Evolutionary conservation across 176 grass and related monocot species (phyloP), one percentile per base, ranked within the genome.

Genomic region (Raddia distichophylla): DNA sequence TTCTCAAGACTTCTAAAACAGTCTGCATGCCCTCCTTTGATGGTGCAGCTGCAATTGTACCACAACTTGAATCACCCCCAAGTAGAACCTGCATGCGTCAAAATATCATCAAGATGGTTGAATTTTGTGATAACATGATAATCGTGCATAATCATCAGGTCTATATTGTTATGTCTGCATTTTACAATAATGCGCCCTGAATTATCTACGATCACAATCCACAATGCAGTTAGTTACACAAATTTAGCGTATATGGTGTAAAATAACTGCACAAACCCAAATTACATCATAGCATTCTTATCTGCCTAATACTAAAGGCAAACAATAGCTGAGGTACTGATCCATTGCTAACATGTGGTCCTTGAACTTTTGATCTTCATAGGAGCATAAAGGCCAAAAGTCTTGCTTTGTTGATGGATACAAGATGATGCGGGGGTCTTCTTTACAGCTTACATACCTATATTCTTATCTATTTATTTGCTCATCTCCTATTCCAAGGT

Each of bases 1-100:
- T 87, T 79, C 79, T 57, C 77, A 98, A 47, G 64, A 91, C 95
- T 82, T 90, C 79, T 87, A 91, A 78, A 82, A 98, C 79, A 79
- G 88, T 93, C 46, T 84, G 73, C 32, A 93, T 44, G 51, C 86
- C 90, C 69, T 88, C 88, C 63, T 77, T 82, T 77, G 95, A 95
- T 87, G 95, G 92, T 78, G 84, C 45, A 57, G 65, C 15, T 43
- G 76, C 67, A 75, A 4, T 51, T 74, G 60, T 68, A 65, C 83
- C 42, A 48, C 57, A 59, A 84, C 57, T 80, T 78, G 83, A 64
- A 73, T 62, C 48, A 40, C 90, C 84, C 84, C 90, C 92, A 68
- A 95, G 81, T 75, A 98, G 86, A 44, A 95, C 88, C 90, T 98
- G 65, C 72, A 89, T 20, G 59, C 57, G 51, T 77, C 42, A 85